Evolutionary conservation across 345 rosid genomes (phyloP), one percentile per base, ranked within the genome.

Genomic region (Punica granatum): DNA sequence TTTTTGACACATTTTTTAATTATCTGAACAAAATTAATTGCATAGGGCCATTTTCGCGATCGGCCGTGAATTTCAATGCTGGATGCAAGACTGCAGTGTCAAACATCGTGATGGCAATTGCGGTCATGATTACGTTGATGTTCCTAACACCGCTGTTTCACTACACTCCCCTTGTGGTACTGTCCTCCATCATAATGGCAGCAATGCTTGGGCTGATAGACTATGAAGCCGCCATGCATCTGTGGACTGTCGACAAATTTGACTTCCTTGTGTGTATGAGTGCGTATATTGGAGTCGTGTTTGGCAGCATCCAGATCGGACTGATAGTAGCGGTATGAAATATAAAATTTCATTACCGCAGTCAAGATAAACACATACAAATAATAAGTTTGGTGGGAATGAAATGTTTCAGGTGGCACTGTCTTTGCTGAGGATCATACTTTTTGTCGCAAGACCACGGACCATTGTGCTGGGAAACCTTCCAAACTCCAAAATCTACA

Each of bases 151-250:
- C 97, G 0, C 39, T 90, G 34, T 90, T 92, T 79, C 80, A 81
- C 65, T 90, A 90, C 80, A 92, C 96, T 4, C 98, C 98, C 6
- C 69, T 90, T 4, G 97, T 90, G 28, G 97, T 92, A 32, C 68
- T 92, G 11, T 84, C 97, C 1, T 77, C 98, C 19, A 88, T 90
- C 44, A 92, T 90, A 36, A 84, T 92, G 21, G 69, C 92, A 0
- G 98, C 98, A 1, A 90, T 92, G 96, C 87, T 92, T 0, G 96
- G 98, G 42, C 97, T 92, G 19, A 73, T 92, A 7, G 96, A 90
- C 71, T 88, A 90, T 31, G 89, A 85, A 56, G 92, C 90, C 0
- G 93, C 86, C 26, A 73, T 90, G 68, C 89, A 85, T 74, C 83
- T 92, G 1, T 92, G 87, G 85, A 59, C 63, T 23, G 85, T 92